Percentiles rank a stretch among this genome's conserved stretches.
phyloP scores from a whole-genome alignment of 768 basidiomycete species.

The Crucibulum laeve region DNA sequence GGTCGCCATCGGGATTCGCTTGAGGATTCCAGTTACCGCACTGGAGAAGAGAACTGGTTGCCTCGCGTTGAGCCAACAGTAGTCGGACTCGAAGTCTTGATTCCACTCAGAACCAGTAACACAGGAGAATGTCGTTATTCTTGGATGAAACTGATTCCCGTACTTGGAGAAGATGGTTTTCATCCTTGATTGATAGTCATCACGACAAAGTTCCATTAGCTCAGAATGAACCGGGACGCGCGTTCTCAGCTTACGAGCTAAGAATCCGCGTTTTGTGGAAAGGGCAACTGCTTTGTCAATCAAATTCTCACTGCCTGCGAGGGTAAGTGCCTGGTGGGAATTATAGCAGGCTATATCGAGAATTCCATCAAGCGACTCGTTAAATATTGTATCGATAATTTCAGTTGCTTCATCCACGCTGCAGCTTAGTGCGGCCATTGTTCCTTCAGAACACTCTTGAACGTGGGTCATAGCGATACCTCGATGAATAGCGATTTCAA shows the following conservation, averaged over 20 bases:
- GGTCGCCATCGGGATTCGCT: conserved; percentile 14
- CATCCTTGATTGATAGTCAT: conserved; percentile 20
- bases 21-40: conserved; percentile 20
- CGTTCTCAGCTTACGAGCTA: conserved; percentile 32
- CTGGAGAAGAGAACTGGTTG: conserved; percentile 31
- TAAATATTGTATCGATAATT: conserved; percentile 15
- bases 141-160: conserved; percentile 19
- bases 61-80: conserved; percentile 36
- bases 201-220: conserved; percentile 30
- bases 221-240: conserved; percentile 32
- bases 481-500: conserved; percentile 36
- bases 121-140: conserved; percentile 31
- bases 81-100: conserved; percentile 24
- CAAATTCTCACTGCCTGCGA: conserved; percentile 26
- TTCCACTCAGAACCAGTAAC: conserved; percentile 19
- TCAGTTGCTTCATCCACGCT: conserved; percentile 17
- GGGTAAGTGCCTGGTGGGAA: conserved; percentile 26
- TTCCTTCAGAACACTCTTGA: conserved; percentile 21
- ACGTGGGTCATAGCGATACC: conserved; percentile 23
- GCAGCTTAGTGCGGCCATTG: conserved; percentile 42
- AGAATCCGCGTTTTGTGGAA: conserved; percentile 20
- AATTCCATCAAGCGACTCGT: conserved; percentile 6
- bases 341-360: conserved; percentile 42
- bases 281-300: conserved; percentile 24
- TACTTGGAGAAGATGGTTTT: conserved; percentile 27